Conservation (phyloP, 441 rosid species). For the Populus hybrid region DNA sequence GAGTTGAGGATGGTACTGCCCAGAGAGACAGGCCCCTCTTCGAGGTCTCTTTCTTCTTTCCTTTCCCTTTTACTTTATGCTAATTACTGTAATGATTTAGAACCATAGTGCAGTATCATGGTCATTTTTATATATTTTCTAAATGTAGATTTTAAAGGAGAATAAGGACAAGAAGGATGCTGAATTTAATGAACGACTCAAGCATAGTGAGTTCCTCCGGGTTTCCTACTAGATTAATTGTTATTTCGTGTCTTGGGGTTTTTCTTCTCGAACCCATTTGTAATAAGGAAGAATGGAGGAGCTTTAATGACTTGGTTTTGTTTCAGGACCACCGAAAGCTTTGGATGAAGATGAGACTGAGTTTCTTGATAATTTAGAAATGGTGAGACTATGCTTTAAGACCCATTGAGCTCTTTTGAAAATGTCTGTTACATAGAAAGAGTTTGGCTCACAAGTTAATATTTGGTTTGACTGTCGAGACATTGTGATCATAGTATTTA, state of each 20-base stretch:
- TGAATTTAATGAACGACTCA: slow-evolving; percentile 91
- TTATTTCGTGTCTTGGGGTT: not conserved
- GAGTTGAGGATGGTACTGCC: slow-evolving; percentile 92
- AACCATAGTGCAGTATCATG: not conserved
- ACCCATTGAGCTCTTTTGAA: not conserved
- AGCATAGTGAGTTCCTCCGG: slow-evolving; percentile 64
- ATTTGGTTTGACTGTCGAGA: not conserved
- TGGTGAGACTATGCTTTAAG: slow-evolving; percentile 43
- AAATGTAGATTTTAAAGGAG: slow-evolving; percentile 76
- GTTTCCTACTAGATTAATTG: too few relatives aligned
- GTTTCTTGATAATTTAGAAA: slow-evolving; percentile 79
- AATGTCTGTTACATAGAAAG: not conserved
- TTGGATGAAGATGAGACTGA: slow-evolving; percentile 95
- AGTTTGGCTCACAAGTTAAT: not conserved
- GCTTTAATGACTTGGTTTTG: slow-evolving; percentile 11
- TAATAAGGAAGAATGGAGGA: not conserved
- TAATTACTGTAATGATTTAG: not conserved
- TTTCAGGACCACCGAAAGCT: slow-evolving; percentile 89
- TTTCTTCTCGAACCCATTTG: not conserved
- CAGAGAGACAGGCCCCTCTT: slow-evolving; percentile 87
- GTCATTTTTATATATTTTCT: not conserved
- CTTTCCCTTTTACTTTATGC: not conserved
- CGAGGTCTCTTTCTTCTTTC: slow-evolving; percentile 45
- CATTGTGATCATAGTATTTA: not conserved
- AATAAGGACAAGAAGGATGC: slow-evolving; percentile 94